Evolutionary conservation across 176 grass and related monocot genomes (phyloP).

Genomic region (Oryza nivara): DNA sequence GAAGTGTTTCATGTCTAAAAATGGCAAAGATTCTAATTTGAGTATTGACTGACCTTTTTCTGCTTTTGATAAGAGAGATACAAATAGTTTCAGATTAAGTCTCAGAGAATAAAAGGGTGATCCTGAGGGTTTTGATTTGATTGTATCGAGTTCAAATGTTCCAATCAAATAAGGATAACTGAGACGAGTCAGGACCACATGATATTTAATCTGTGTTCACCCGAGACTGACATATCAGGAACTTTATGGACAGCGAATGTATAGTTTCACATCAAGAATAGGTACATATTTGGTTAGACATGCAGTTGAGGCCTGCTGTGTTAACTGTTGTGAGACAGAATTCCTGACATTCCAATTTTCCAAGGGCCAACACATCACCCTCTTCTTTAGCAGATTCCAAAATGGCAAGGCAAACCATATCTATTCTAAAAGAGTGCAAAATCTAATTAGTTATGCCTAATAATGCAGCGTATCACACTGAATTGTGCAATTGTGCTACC

Average conservation of each 20-base stretch:
- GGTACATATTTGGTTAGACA: conserved; percentile 1
- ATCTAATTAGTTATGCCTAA: conserved; percentile 21
- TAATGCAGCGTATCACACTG: conserved; percentile 24
- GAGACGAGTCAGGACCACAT: conserved; percentile 15
- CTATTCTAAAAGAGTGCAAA: not conserved
- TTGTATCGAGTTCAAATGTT: conserved; percentile 1
- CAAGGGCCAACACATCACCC: not conserved
- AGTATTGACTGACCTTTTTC: not conserved
- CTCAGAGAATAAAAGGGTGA: not conserved
- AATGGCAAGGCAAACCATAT: conserved; percentile 27
- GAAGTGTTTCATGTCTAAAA: not conserved
- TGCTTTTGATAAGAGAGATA: not conserved
- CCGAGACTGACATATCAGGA: conserved; percentile 5
- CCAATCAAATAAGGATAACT: conserved; percentile 9
- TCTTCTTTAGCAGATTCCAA: conserved; percentile 27
- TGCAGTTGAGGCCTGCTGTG: not conserved
- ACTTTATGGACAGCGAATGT: not conserved
- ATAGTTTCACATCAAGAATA: conserved; percentile 11
- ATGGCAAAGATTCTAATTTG: not conserved
- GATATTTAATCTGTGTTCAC: conserved; percentile 9
- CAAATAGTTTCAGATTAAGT: not conserved
- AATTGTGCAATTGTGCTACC: not conserved
- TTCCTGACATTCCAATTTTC: conserved; percentile 15
- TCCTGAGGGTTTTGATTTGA: not conserved
- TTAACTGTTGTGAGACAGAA: conserved; percentile 14